These are phyloP conservation scores for Colletotrichum sp. DNA, from an alignment of 2,329 filamentous ascomycete genomes.

Conservation along the genomic window DNA sequence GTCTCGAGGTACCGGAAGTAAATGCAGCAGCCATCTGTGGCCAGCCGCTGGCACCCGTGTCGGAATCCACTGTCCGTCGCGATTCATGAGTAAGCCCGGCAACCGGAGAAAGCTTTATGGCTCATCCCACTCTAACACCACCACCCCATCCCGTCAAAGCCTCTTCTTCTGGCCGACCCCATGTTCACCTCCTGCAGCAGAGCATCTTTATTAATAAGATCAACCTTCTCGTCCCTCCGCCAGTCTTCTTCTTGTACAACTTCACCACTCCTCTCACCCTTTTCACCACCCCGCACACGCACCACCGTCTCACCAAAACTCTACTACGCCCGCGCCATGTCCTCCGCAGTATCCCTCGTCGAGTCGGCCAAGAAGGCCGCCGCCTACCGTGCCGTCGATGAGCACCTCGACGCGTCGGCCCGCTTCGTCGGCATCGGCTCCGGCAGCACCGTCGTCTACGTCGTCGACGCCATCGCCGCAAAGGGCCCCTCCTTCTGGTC, in stretches of 20 bases:
- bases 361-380: slow-evolving; percentile 79
- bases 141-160: neutral
- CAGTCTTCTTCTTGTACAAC: neutral
- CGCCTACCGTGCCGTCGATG: slow-evolving; percentile 74
- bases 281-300: neutral
- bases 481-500: slow-evolving; percentile 59
- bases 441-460: slow-evolving; percentile 82
- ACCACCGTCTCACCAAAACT: neutral
- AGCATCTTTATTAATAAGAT: slow-evolving; percentile 2
- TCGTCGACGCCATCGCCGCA: slow-evolving; percentile 79
- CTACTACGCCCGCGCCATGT: slow-evolving; percentile 37
- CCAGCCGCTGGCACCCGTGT: neutral
- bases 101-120: slow-evolving; percentile 8
- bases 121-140: slow-evolving; percentile 18
- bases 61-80: neutral
- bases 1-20: neutral
- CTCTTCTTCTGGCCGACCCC: neutral
- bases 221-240: neutral
- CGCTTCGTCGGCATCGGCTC: slow-evolving; percentile 80
- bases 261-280: neutral
- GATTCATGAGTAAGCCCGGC: slow-evolving; percentile 17
- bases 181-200: slow-evolving; percentile 5
- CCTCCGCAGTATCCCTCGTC: slow-evolving; percentile 48
- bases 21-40: neutral
- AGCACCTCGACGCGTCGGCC: slow-evolving; percentile 70